Base-by-base conservation (phyloP, 2,329 filamentous ascomycete genomes). In the Colletotrichum godetiae region DNA sequence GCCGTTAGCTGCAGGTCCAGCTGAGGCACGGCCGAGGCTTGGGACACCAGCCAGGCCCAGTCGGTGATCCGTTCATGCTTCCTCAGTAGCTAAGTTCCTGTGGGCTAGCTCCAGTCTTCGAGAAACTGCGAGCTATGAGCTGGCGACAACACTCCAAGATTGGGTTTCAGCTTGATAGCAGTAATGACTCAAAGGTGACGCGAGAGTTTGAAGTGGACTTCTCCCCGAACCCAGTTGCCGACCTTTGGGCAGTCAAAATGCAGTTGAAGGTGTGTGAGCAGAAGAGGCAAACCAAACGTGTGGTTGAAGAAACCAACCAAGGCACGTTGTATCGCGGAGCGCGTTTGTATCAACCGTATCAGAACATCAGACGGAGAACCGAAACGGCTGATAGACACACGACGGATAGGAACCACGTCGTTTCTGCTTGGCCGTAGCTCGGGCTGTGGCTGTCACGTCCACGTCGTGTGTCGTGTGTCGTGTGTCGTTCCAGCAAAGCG, bases 371-470 rank as follows among this genome's bases (percentile, higher is more conserved):
- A 67, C 68, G 62, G 62, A 63, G 22, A 31, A 33, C 19, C 15
- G 35, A 56, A 24, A 27, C 67, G 37, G 22, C 65, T 31, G 49
- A 55, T 22, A 35, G 65, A 64, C 66, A 69, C 42, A 42, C 67
- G 53, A 72, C 59, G 42, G 53, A n/a, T 69, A 53, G 65, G 59
- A 64, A 60, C 27, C 55, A 53, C 24, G 13, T 27, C 33, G 59
- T 68, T 61, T 60, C 68, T 69, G 58, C 31, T 56, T 63, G 37
- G 53, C 42, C 53, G 42, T 33, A 5, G 42, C 69, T 55, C 31
- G 42, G 46, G 69, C 65, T 57, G 31, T 72, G 65, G 65, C 69
- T 68, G 52, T 68, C 63, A 58, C 69, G 10, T 58, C 31, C 5
- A 35, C 27, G n/a, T 46, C 24, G 37, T 46, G 24, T 60, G 33